Conservation (phyloP, 176 grass and related monocot genomes). For the bread wheat (Triticum aestivum) region DNA sequence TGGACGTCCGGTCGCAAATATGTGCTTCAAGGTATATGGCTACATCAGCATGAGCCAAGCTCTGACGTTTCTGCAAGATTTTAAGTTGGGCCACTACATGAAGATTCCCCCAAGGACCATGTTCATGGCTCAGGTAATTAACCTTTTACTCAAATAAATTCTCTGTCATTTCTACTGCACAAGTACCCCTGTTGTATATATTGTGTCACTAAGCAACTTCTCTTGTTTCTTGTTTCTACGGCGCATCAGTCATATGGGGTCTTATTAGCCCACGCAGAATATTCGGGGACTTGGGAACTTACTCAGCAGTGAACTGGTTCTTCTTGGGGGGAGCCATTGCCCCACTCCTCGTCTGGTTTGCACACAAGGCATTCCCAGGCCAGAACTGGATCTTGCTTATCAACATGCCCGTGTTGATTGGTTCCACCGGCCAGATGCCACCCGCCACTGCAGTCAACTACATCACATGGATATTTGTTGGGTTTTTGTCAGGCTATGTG, state of each 20-base stretch:
- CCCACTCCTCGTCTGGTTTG: slow-evolving; percentile 72
- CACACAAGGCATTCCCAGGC: slow-evolving; percentile 66
- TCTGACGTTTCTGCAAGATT: slow-evolving; percentile 84
- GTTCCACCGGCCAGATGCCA: slow-evolving; percentile 58
- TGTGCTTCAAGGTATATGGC: slow-evolving; percentile 98
- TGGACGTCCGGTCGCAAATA: slow-evolving; percentile 78
- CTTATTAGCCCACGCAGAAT: slow-evolving; percentile 84
- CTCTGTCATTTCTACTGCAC: not conserved
- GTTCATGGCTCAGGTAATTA: slow-evolving; percentile 91
- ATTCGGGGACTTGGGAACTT: slow-evolving; percentile 77
- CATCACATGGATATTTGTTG: slow-evolving; percentile 75
- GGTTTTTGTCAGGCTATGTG: slow-evolving; percentile 83
- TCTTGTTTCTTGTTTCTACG: slow-evolving; percentile 39
- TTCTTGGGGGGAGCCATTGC: slow-evolving; percentile 83
- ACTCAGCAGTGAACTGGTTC: slow-evolving; percentile 91
- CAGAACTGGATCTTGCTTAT: slow-evolving; percentile 80
- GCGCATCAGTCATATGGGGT: slow-evolving; percentile 95
- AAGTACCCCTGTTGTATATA: not conserved
- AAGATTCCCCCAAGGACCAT: slow-evolving; percentile 92
- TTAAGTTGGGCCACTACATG: slow-evolving; percentile 96
- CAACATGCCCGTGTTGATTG: slow-evolving; percentile 81
- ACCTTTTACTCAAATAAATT: not conserved
- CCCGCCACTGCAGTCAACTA: slow-evolving; percentile 94
- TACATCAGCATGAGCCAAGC: slow-evolving; percentile 89
- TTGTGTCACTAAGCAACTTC: slow-evolving; percentile 4